phyloP scores from a whole-genome alignment of 108 stramenopile species.

The Nitzschia putrida region DNA sequence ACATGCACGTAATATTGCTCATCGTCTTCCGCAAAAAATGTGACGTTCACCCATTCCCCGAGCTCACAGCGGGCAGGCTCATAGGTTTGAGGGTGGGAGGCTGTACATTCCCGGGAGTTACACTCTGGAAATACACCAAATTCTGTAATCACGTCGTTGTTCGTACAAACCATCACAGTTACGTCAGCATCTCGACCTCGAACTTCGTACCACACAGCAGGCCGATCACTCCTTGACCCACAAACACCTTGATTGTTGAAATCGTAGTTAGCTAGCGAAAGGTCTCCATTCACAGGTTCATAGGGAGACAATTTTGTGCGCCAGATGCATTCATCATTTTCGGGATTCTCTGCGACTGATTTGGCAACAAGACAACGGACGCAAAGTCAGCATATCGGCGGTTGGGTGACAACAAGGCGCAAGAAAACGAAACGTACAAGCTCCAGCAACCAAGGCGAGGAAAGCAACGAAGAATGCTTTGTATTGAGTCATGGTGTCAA shows the following conservation, averaged over 20 bases:
- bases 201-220: constrained; percentile 40
- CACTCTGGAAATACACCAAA: constrained; percentile 29
- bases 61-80: constrained; percentile 11
- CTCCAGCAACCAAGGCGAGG: not conserved
- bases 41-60: constrained; percentile 11
- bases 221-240: constrained; percentile 36
- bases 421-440: constrained; percentile 8
- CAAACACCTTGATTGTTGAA: constrained; percentile 40
- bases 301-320: constrained; percentile 10
- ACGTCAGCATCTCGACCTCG: constrained; percentile 28
- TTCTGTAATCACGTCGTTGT: constrained; percentile 37
- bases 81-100: constrained; percentile 20
- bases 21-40: constrained; percentile 16
- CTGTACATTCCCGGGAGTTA: constrained; percentile 32
- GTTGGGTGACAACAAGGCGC: not conserved
- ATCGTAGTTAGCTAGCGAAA: constrained; percentile 30
- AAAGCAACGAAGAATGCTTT: not conserved
- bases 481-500: not conserved
- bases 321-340: constrained; percentile 33
- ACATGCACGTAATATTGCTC: constrained; percentile 37
- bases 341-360: constrained; percentile 15
- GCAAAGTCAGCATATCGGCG: not conserved
- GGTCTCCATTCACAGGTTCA: constrained; percentile 28
- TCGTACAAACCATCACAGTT: constrained; percentile 40
- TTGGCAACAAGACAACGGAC: not conserved